Evolutionary conservation across 164 flowering plant species (phyloP), one percentile per base, ranked within the genome.

Genomic region (Vitis labrusca): DNA sequence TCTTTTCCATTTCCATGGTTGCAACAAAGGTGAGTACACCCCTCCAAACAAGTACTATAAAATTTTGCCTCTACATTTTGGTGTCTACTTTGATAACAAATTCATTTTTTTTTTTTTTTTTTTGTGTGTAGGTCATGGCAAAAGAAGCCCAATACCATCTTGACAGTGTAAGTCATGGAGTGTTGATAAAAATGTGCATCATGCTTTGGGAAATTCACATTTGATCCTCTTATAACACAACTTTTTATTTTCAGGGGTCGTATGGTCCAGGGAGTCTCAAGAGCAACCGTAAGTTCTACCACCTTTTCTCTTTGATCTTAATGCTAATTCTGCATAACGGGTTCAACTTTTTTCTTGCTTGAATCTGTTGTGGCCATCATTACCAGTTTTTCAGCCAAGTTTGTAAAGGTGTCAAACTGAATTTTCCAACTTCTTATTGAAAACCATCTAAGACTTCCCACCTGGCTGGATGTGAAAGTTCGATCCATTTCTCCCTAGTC

Each of bases 221-320:
- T 64, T 56, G 58, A 13, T 15, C 13, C 49, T 56, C 10, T 59
- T 50, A 11, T 27, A 48, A 37, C 3, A 10, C 44, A 58, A 12
- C 50, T 63, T 15, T 50, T 49, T 13, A 48, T 59, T 73, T 62
- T 53, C 77, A 73, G 79, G 68, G 54, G 11, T 67, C 48, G 2
- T 68, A 74, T 60, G 83, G 84, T 51, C 73, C 77, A 1, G 84
- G 84, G 19, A 81, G 79, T 47, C 71, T 81, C 50, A 72, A 66
- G 63, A 70, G 53, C 69, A 57, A n/a, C 69, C 81, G 84, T 78
- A 73, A 81, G 81, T 69, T 54, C 3, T 29, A 32, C 62, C 2
- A n/a, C 3, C 17, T 17, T n/a, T 57, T 57, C 10, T n/a, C 8
- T 57, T 57, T 23, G 44, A 50, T n/a, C 44, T 60, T 10, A 17